These are phyloP conservation scores for Magnaporthiopsis incrustans DNA, from an alignment of 2,329 filamentous ascomycete species.

Conservation along the genomic window DNA sequence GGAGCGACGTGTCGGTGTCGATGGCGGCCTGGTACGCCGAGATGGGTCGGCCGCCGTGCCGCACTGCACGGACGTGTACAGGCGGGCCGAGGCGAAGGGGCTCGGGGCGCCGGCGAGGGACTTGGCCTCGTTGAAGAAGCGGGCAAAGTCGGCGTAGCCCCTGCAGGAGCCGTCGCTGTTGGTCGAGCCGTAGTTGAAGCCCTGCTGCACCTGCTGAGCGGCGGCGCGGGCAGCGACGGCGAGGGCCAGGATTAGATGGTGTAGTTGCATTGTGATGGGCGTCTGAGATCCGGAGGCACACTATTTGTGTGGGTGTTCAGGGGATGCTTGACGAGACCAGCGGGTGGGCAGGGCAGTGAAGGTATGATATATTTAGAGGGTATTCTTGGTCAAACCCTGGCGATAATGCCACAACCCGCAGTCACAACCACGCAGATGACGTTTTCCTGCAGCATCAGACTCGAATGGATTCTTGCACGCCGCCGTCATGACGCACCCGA, in stretches of 20 bases:
- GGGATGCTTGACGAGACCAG: too few species aligned
- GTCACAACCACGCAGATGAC: neutral
- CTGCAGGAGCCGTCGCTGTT: conserved; percentile 52
- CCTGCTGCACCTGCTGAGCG: conserved; percentile 35
- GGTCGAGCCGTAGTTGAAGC: conserved; percentile 65
- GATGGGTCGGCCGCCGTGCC: conserved; percentile 59
- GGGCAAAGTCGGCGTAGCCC: conserved; percentile 55
- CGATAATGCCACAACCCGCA: too few species aligned
- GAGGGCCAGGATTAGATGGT: neutral
- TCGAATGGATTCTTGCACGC: neutral
- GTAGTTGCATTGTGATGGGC: neutral
- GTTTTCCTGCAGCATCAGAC: neutral
- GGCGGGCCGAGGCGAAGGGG: conserved; percentile 12
- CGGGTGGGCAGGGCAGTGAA: too few species aligned
- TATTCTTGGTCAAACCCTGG: too few species aligned
- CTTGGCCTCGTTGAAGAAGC: conserved; percentile 58
- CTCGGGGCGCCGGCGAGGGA: conserved; percentile 48
- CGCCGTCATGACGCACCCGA: neutral
- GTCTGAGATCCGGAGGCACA: too few species aligned
- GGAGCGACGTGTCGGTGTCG: conserved; percentile 65
- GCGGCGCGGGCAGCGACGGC: too few species aligned
- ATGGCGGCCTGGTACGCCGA: conserved; percentile 77
- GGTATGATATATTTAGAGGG: neutral
- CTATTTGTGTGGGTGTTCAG: too few species aligned
- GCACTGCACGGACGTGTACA: conserved; percentile 68